Conservation (phyloP, 768 basidiomycete genomes). For the Tylopilus cervinicoccineus region DNA sequence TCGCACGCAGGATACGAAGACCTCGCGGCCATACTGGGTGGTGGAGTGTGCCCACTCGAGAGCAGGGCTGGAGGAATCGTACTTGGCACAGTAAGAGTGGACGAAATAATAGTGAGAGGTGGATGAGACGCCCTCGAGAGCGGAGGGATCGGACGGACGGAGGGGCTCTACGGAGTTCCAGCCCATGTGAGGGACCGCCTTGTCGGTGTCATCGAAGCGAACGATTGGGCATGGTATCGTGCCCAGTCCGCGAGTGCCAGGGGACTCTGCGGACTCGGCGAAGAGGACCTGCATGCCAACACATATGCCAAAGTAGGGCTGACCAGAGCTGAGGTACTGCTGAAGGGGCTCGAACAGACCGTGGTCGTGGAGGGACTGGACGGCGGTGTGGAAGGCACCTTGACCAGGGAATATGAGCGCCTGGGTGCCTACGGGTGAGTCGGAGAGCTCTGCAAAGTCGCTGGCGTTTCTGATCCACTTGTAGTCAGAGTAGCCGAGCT, state of each 20-base stretch:
- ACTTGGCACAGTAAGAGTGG: slow-evolving; percentile 88
- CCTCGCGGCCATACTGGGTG: slow-evolving; percentile 91
- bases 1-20: slow-evolving; percentile 83
- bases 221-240: slow-evolving; percentile 81
- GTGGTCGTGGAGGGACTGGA: slow-evolving; percentile 65
- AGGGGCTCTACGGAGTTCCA: slow-evolving; percentile 81
- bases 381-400: slow-evolving; percentile 87
- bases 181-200: slow-evolving; percentile 96
- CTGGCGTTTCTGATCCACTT: slow-evolving; percentile 79
- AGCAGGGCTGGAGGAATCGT: slow-evolving; percentile 55
- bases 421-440: slow-evolving; percentile 74
- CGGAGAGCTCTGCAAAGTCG: slow-evolving; percentile 64
- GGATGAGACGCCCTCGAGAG: slow-evolving; percentile 45
- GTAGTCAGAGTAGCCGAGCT: slow-evolving; percentile 76
- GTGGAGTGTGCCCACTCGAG: slow-evolving; percentile 79
- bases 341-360: slow-evolving; percentile 79
- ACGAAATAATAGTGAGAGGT: slow-evolving; percentile 92
- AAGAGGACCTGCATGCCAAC: slow-evolving; percentile 98
- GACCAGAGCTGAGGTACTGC: slow-evolving; percentile 79
- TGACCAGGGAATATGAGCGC: slow-evolving; percentile 96
- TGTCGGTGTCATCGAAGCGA: slow-evolving; percentile 64
- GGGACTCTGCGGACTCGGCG: slow-evolving; percentile 77
- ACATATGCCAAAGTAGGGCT: slow-evolving; percentile 97
- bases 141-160: slow-evolving; percentile 35
- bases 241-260: slow-evolving; percentile 65